A percentile compares a stretch with the other conserved stretches of the same genome.
Conservation (phyloP, 2,329 filamentous ascomycete genomes). For the Zymoseptoria ardabiliae region DNA sequence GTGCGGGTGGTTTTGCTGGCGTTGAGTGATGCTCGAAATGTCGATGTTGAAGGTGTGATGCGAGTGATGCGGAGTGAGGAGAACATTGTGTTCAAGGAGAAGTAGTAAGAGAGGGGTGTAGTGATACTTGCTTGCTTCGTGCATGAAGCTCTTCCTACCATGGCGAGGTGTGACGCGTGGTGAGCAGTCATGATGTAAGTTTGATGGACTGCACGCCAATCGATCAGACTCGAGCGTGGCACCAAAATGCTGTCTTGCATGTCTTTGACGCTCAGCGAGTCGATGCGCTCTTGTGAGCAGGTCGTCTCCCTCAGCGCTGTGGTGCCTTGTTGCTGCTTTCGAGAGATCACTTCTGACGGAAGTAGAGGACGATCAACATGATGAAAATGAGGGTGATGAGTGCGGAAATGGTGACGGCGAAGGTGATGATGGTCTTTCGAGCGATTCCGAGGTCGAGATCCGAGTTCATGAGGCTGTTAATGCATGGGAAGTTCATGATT, state of each 20-base stretch:
- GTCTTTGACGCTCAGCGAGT: not conserved
- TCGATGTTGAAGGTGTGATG: not conserved
- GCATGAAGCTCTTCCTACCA: not conserved
- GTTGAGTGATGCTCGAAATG: not conserved
- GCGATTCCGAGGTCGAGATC: not conserved
- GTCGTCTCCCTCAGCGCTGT: not conserved
- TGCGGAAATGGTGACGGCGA: not conserved
- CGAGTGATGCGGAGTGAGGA: not conserved
- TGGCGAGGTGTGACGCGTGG: not conserved
- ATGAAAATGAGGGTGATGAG: not conserved
- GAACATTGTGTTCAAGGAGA: not conserved
- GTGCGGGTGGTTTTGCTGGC: constrained; percentile 1
- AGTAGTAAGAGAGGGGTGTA: not conserved
- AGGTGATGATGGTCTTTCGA: not conserved
- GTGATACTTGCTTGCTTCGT: not conserved
- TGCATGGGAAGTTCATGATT: not conserved
- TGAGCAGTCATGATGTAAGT: not conserved
- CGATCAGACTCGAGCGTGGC: not conserved
- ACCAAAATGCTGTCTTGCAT: not conserved
- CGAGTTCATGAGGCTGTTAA: too few species aligned
- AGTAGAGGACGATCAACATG: not conserved
- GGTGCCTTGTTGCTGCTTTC: not conserved
- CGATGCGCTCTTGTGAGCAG: not conserved
- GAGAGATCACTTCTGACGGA: not conserved
- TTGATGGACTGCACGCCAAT: not conserved